Percentiles rank a stretch among this genome's conserved stretches.
Conservation (phyloP, 2,329 filamentous ascomycete genomes). For the Fusarium foetens region DNA sequence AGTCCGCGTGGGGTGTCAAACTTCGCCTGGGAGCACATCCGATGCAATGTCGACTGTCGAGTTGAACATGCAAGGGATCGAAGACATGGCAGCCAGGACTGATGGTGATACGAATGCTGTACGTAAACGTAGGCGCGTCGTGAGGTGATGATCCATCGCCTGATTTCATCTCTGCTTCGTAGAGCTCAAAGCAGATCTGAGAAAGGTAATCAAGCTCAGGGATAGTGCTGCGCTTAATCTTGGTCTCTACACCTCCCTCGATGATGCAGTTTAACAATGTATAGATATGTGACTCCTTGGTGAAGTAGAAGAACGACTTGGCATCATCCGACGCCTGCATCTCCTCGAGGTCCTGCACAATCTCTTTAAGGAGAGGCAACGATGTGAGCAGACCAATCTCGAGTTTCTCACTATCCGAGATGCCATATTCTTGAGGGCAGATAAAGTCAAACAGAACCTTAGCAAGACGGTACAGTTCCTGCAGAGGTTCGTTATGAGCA, state of each 20-base stretch:
- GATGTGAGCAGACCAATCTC: slow-evolving; percentile 97
- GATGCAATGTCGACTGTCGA: slow-evolving; percentile 96
- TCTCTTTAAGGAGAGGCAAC: slow-evolving; percentile 92
- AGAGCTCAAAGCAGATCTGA: slow-evolving; percentile 97
- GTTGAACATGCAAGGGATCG: slow-evolving; percentile 93
- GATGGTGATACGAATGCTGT: slow-evolving; percentile 95
- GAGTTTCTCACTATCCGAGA: slow-evolving; percentile 95
- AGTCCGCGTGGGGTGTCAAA: slow-evolving; percentile 90
- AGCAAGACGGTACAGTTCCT: slow-evolving; percentile 91
- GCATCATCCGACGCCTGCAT: slow-evolving; percentile 94
- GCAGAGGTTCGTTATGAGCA: slow-evolving; percentile 84
- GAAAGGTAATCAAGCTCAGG: slow-evolving; percentile 97
- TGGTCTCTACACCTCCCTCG: slow-evolving; percentile 95
- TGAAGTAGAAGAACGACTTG: slow-evolving; percentile 98
- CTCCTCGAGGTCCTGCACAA: slow-evolving; percentile 95
- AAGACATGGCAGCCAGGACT: slow-evolving; percentile 96
- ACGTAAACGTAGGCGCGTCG: slow-evolving; percentile 82
- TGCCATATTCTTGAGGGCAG: slow-evolving; percentile 97
- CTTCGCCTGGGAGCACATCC: slow-evolving; percentile 91
- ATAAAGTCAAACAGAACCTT: slow-evolving; percentile 99
- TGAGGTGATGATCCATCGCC: slow-evolving; percentile 48
- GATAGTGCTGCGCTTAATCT: slow-evolving; percentile 94
- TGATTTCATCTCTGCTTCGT: slow-evolving; percentile 85
- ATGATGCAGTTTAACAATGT: slow-evolving; percentile 97
- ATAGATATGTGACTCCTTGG: slow-evolving; percentile 98